Conservation (phyloP, 257 asterid species). For the Rauvolfia tetraphylla region DNA sequence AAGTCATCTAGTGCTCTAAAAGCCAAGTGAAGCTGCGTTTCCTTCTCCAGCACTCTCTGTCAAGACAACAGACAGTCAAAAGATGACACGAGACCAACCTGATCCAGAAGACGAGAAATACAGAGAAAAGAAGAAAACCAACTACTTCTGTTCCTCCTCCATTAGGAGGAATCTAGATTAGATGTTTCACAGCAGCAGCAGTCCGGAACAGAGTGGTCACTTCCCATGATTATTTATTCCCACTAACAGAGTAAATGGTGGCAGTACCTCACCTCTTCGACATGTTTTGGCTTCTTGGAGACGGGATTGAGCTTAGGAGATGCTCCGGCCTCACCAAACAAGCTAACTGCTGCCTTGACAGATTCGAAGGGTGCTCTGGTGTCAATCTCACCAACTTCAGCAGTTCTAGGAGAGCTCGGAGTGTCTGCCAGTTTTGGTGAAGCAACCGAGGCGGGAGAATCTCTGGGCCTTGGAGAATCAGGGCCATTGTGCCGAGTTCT, state of each 20-base stretch:
- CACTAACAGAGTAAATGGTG: not conserved
- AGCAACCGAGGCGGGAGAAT: slow-evolving; percentile 24
- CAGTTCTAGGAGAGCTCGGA: slow-evolving; percentile 47
- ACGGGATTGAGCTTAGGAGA: slow-evolving; percentile 33
- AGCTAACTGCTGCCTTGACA: slow-evolving; percentile 74
- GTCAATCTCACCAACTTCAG: slow-evolving; percentile 65
- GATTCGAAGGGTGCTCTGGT: slow-evolving; percentile 71
- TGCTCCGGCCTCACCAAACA: slow-evolving; percentile 51
- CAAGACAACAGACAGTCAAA: not conserved
- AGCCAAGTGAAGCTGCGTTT: slow-evolving; percentile 63
- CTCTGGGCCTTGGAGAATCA: slow-evolving; percentile 39
- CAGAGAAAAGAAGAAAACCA: not conserved
- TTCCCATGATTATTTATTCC: not conserved
- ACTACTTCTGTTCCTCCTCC: not conserved
- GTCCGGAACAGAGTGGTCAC: not conserved
- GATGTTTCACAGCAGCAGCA: not conserved
- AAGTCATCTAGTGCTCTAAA: slow-evolving; percentile 49
- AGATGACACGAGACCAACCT: not conserved
- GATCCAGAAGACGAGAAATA: not conserved
- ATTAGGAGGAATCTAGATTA: not conserved
- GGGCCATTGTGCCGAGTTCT: slow-evolving; percentile 37
- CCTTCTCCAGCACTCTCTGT: slow-evolving; percentile 85
- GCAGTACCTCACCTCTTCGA: slow-evolving; percentile 56
- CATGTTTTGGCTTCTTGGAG: slow-evolving; percentile 40
- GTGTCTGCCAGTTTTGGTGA: slow-evolving; percentile 37